Conservation (phyloP, 768 basidiomycete genomes). For the Leccinum ochraceum region DNA sequence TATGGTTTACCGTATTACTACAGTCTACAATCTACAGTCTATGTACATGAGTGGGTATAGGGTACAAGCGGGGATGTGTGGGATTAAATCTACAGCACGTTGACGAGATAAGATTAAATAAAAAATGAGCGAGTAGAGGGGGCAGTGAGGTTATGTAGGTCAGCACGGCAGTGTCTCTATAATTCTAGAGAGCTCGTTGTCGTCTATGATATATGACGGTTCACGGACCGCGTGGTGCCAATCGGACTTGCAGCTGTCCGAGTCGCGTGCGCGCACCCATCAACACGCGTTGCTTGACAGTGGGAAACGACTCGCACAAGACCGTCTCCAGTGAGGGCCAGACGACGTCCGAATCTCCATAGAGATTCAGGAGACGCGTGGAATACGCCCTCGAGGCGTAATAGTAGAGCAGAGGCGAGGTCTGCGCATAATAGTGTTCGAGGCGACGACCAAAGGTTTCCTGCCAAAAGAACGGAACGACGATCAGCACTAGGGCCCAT, state of each 20-base stretch:
- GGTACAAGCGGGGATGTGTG: constrained; percentile 10
- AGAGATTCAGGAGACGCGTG: constrained; percentile 54
- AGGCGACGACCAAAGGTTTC: constrained; percentile 77
- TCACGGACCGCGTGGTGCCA: constrained; percentile 11
- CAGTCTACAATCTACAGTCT: constrained; percentile 12
- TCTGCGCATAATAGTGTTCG: constrained; percentile 71
- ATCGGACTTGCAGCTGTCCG: constrained; percentile 19
- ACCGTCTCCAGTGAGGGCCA: constrained; percentile 77
- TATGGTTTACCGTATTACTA: constrained; percentile 9
- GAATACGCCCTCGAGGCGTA: constrained; percentile 49
- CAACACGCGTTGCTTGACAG: constrained; percentile 49
- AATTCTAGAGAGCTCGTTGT: not conserved
- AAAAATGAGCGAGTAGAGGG: constrained; percentile 16
- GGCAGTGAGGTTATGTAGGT: too few species aligned
- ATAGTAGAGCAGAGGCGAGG: constrained; percentile 78
- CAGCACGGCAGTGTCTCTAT: not conserved
- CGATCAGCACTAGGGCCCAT: constrained; percentile 7
- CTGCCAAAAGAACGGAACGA: constrained; percentile 38
- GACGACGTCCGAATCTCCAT: constrained; percentile 74
- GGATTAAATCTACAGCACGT: constrained; percentile 22
- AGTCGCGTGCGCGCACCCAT: constrained; percentile 16
- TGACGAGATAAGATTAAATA: constrained; percentile 17
- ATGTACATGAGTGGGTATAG: constrained; percentile 13
- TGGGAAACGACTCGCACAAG: constrained; percentile 55
- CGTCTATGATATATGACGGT: constrained; percentile 8